These are phyloP conservation scores for Aspergillus ostianus DNA, from an alignment of 495 filamentous ascomycete genomes.

Conservation along the genomic window DNA sequence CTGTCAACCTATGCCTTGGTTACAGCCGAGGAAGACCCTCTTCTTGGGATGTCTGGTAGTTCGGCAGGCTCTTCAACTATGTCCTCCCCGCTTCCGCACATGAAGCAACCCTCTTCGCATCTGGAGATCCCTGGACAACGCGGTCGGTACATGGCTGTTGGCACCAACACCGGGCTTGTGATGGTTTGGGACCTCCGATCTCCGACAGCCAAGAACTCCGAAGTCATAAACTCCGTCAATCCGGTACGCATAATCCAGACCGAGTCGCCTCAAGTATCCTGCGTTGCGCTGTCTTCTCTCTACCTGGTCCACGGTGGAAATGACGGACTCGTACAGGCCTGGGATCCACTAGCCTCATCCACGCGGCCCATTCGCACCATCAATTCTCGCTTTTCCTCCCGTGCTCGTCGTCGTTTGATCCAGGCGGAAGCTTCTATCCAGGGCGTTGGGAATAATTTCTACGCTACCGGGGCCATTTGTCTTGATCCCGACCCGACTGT, in stretches of 20 bases:
- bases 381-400: slow-evolving; percentile 81
- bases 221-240: slow-evolving; percentile 51
- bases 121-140: slow-evolving; percentile 75
- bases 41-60: slow-evolving; percentile 53
- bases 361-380: slow-evolving; percentile 79
- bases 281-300: slow-evolving; percentile 79
- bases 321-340: slow-evolving; percentile 92
- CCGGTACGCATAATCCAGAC: slow-evolving; percentile 84
- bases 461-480: slow-evolving; percentile 76
- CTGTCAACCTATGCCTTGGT: slow-evolving; percentile 67
- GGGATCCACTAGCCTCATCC: slow-evolving; percentile 89
- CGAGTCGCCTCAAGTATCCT: slow-evolving; percentile 84
- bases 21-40: slow-evolving; percentile 73
- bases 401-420: slow-evolving; percentile 70
- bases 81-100: slow-evolving; percentile 56
- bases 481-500: slow-evolving; percentile 87
- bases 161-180: slow-evolving; percentile 75
- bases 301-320: slow-evolving; percentile 91
- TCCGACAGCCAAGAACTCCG: slow-evolving; percentile 48
- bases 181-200: slow-evolving; percentile 83
- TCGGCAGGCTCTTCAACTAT: slow-evolving; percentile 57
- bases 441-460: slow-evolving; percentile 72
- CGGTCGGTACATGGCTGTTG: slow-evolving; percentile 75
- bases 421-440: slow-evolving; percentile 67
- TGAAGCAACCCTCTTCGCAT: slow-evolving; percentile 36